Evolutionary conservation across 2,329 filamentous ascomycete genomes (phyloP), one percentile per base, ranked within the genome.

Genomic region (Aspergillus ochraceus): DNA sequence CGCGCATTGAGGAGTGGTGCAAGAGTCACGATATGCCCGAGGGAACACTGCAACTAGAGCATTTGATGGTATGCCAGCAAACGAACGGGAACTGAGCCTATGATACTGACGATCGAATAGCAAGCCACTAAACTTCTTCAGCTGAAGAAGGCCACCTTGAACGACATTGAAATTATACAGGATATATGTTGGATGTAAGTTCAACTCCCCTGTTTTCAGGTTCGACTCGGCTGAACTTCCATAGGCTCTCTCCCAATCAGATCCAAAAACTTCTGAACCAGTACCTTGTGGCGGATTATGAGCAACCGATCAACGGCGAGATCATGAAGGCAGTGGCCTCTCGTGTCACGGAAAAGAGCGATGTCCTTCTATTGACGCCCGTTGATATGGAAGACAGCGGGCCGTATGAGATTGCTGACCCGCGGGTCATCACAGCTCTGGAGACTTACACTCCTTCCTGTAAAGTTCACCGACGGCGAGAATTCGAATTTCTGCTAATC

Each of bases 21-120:
- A 99, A 99, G 87, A 97, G 93, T 73, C 96, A 99, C 76, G 95
- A 98, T 70, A 98, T 99, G 94, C 95, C 95, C 1, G 94, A 99
- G 78, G 95, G 95, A 57, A 99, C 94, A 30, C 84, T 99, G 55
- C 94, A 98, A 80, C 85, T 99, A 58, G 95, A 99, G 82, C 95
- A 99, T 82, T 81, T 99, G 68, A 99, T 99, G 95, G 90, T 92
- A 79, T 77, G 24, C 6, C 24, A 24, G 24, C 24, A 24, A 24
- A 24, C 24, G 4, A 24, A 29, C 26, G 8, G 26, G 26, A 8
- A 19, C 17, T 42, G 24, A 50, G 4, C 12, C 59, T 24, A 29
- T 30, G 8, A 57, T 24, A 24, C 66, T 70, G 46, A 70, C 61
- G 47, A 26, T 42, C 36, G 49, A 36, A 66, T 66, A 91, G 89